A percentile compares a stretch with the other conserved stretches of the same genome.
Evolutionary conservation across 805 yeast genomes (phyloP).

Genomic region (Wickerhamiella occidentalis): DNA sequence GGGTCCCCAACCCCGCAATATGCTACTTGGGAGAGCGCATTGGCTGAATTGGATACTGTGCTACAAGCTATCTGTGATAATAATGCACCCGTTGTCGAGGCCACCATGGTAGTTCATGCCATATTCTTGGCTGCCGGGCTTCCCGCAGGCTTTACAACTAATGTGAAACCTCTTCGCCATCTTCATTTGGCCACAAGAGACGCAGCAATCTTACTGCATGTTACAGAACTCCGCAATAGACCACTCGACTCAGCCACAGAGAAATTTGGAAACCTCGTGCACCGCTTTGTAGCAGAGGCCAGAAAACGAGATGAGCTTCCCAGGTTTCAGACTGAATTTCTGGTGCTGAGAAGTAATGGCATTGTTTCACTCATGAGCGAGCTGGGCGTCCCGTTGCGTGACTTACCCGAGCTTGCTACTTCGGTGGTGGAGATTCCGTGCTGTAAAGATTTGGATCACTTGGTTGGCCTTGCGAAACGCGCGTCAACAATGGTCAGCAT

Average conservation of each 20-base stretch:
- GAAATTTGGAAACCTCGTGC: neutral
- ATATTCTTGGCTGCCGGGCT: slow-evolving; percentile 6
- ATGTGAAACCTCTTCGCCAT: neutral
- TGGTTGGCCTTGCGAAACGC: neutral
- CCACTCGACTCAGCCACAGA: neutral
- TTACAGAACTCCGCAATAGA: neutral
- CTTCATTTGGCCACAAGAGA: neutral
- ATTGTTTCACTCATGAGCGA: neutral
- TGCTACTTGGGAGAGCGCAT: slow-evolving; percentile 6
- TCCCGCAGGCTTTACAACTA: slow-evolving; percentile 1
- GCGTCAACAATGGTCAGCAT: neutral
- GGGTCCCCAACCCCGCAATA: slow-evolving; percentile 5
- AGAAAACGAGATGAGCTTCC: neutral
- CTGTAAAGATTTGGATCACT: neutral
- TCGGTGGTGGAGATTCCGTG: neutral
- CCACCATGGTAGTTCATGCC: slow-evolving; percentile 4
- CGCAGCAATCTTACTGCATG: slow-evolving; percentile 1
- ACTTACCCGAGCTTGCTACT: neutral
- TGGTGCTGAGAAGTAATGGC: neutral
- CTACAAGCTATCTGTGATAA: neutral
- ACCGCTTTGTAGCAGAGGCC: neutral
- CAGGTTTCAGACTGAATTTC: neutral
- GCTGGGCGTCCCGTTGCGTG: slow-evolving; percentile 1
- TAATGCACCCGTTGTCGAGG: neutral
- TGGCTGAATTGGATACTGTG: neutral